A percentile compares a stretch with the other conserved stretches of the same genome.
These are phyloP conservation scores for Fusarium napiforme DNA, from an alignment of 2,329 filamentous ascomycete genomes.

Conservation along the genomic window DNA sequence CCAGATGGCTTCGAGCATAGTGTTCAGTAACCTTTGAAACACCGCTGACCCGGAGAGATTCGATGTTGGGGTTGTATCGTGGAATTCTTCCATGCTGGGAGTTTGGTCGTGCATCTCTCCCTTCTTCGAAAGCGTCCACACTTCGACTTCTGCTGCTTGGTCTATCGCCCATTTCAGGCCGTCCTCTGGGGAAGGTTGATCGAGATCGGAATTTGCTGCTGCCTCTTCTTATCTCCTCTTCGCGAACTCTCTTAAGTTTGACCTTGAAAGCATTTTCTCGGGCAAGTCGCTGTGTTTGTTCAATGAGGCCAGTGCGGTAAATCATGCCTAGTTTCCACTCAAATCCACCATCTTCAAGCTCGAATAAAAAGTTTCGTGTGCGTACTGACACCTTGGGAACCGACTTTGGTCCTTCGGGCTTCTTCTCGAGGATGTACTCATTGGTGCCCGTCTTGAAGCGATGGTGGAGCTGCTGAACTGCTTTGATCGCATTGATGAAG, in stretches of 20 bases:
- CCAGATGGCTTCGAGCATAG: constrained; percentile 79
- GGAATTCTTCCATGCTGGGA: constrained; percentile 58
- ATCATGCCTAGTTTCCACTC: constrained; percentile 98
- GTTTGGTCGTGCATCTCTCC: constrained; percentile 46
- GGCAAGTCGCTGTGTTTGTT: constrained; percentile 89
- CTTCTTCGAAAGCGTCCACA: constrained; percentile 55
- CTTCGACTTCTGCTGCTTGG: constrained; percentile 66
- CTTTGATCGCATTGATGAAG: constrained; percentile 86
- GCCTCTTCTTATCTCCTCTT: constrained; percentile 71
- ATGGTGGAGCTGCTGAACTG: constrained; percentile 90
- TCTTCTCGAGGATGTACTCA: constrained; percentile 88
- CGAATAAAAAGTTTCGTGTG: constrained; percentile 84
- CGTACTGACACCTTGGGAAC: constrained; percentile 88
- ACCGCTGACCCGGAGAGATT: constrained; percentile 72
- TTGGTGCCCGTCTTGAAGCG: constrained; percentile 88
- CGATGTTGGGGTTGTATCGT: constrained; percentile 84
- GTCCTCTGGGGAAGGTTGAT: constrained; percentile 58
- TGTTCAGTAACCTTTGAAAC: constrained; percentile 77
- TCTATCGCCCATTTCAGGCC: constrained; percentile 45
- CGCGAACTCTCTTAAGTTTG: constrained; percentile 85
- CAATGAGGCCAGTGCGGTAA: constrained; percentile 86
- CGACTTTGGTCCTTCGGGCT: constrained; percentile 84
- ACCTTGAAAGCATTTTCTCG: constrained; percentile 89
- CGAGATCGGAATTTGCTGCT: constrained; percentile 64
- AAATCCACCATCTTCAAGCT: constrained; percentile 94